These are phyloP conservation scores for Cercospora sojina DNA, from an alignment of 2,329 filamentous ascomycete species.

Conservation along the genomic window DNA sequence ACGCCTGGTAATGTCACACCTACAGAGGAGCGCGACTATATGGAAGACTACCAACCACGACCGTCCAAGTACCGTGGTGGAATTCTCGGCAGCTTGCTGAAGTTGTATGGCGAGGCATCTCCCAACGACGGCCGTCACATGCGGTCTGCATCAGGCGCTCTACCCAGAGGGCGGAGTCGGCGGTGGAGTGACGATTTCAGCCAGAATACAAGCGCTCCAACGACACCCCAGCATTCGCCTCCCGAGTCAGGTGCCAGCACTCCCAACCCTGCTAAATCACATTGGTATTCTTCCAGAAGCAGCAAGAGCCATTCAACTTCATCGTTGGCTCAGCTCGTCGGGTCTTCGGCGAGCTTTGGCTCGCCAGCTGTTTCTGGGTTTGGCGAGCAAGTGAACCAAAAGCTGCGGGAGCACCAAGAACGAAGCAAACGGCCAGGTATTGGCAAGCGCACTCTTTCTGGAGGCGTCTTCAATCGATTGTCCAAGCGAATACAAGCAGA, in stretches of 20 bases:
- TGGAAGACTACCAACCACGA: constrained; percentile 63
- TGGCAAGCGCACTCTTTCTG: constrained; percentile 31
- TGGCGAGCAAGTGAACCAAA: constrained; percentile 44
- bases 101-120: constrained; percentile 57
- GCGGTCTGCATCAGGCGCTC: constrained; percentile 24
- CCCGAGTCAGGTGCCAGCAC: constrained; percentile 46
- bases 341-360: constrained; percentile 46
- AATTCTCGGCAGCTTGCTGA: constrained; percentile 69
- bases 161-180: constrained; percentile 21
- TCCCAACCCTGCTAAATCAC: constrained; percentile 33
- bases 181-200: constrained; percentile 32
- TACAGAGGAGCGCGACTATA: constrained; percentile 48
- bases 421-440: constrained; percentile 38
- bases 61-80: constrained; percentile 70
- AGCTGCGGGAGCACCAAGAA: constrained; percentile 43
- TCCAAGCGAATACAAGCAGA: constrained; percentile 46
- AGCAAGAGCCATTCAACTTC: constrained; percentile 41
- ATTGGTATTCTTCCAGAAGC: constrained; percentile 41
- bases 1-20: constrained; percentile 43
- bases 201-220: constrained; percentile 21
- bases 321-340: constrained; percentile 47
- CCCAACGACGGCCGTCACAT: constrained; percentile 24
- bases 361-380: constrained; percentile 44
- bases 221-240: constrained; percentile 43
- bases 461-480: constrained; percentile 39